These are phyloP conservation scores for Psophocarpus tetragonolobus DNA, from an alignment of 306 rosid genomes.

Conservation along the genomic window DNA sequence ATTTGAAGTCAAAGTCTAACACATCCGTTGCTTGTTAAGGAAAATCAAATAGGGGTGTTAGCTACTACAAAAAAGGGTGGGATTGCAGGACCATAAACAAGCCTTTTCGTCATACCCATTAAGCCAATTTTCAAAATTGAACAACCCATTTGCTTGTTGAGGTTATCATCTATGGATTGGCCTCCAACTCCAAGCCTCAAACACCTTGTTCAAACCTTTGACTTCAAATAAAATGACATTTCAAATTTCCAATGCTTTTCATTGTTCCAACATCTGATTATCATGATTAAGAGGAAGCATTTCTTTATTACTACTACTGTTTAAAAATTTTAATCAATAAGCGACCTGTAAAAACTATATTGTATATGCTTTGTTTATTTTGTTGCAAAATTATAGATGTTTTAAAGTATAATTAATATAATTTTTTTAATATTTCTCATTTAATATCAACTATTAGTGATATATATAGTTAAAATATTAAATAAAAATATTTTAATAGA, in stretches of 20 bases:
- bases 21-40: background rate
- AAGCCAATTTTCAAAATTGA: background rate
- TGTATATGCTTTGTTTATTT: too few relatives aligned
- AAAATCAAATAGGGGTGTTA: slow-evolving; percentile 10
- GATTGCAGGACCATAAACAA: slow-evolving; percentile 30
- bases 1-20: background rate
- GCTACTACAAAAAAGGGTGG: slow-evolving; percentile 31
- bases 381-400: too few relatives aligned
- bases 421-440: too few relatives aligned
- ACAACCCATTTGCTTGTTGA: slow-evolving; percentile 20
- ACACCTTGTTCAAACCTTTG: slow-evolving; percentile 33
- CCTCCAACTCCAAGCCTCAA: background rate
- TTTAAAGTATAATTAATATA: too few relatives aligned
- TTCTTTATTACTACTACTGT: too few relatives aligned
- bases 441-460: too few relatives aligned
- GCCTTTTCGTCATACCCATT: background rate
- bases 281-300: background rate
- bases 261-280: background rate
- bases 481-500: too few relatives aligned
- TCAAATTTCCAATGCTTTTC: background rate
- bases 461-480: too few relatives aligned
- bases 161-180: slow-evolving; percentile 26
- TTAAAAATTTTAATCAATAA: too few relatives aligned
- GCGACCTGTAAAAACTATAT: too few relatives aligned
- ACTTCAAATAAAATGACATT: slow-evolving; percentile 14